Conservation (phyloP, 2,329 filamentous ascomycete species). For the Whalleya microplaca region DNA sequence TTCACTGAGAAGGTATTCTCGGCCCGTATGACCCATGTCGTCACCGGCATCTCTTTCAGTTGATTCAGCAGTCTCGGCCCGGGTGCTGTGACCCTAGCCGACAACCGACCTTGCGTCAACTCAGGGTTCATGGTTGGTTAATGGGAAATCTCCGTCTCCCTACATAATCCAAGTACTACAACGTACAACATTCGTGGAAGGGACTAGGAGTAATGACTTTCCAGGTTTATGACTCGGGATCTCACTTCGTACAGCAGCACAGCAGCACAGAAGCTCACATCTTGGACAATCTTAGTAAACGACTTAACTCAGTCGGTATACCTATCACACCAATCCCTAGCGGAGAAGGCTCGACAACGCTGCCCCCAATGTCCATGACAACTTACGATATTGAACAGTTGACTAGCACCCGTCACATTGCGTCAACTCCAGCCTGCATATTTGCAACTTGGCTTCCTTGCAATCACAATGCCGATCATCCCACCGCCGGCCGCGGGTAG, state of each 20-base stretch:
- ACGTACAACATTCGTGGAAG: not conserved
- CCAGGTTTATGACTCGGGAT: not conserved
- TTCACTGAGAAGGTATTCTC: not conserved
- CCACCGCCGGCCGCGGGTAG: not conserved
- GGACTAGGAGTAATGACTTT: not conserved
- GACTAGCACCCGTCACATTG: not conserved
- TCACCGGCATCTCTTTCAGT: not conserved
- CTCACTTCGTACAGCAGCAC: not conserved
- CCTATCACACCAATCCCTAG: not conserved
- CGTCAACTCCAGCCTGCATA: not conserved
- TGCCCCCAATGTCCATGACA: not conserved
- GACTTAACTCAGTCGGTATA: not conserved
- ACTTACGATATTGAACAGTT: not conserved
- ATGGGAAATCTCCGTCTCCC: not conserved
- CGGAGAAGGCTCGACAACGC: not conserved
- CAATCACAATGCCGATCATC: not conserved
- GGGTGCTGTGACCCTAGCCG: not conserved
- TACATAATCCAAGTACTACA: not conserved
- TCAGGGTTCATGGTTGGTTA: not conserved
- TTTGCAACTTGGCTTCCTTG: conserved; percentile 4
- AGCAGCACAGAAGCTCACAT: not conserved
- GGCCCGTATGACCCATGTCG: not conserved
- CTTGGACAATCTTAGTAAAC: not conserved
- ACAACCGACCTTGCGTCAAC: not conserved
- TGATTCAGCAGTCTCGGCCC: not conserved